Percentiles rank a stretch among this genome's conserved stretches.
phyloP scores from a whole-genome alignment of 345 rosid species.

The Lepidium aucheri region DNA sequence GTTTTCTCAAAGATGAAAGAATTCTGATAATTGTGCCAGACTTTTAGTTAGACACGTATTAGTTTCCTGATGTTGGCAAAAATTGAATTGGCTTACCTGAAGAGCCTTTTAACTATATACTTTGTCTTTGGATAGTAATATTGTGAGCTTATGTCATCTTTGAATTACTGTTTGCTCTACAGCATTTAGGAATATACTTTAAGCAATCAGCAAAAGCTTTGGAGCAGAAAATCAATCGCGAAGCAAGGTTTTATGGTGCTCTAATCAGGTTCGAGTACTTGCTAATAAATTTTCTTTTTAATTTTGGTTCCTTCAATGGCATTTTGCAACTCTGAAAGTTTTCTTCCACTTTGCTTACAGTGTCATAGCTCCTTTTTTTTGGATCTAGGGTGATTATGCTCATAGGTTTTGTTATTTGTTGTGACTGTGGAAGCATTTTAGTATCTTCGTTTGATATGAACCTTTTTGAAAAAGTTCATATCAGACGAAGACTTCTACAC shows the following conservation, averaged over 20 bases:
- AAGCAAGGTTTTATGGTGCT: slow-evolving; percentile 97
- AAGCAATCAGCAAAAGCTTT: slow-evolving; percentile 85
- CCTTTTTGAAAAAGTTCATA: not conserved
- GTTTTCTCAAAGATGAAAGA: not conserved
- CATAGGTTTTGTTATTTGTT: not conserved
- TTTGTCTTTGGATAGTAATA: not conserved
- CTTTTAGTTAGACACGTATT: not conserved
- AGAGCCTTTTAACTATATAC: not conserved
- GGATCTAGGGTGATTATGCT: not conserved
- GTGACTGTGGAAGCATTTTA: not conserved
- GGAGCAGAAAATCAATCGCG: slow-evolving; percentile 72
- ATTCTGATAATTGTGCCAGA: not conserved
- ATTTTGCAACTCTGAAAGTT: not conserved
- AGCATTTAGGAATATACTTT: slow-evolving; percentile 87
- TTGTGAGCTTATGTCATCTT: not conserved
- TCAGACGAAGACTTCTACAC: not conserved
- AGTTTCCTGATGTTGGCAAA: not conserved
- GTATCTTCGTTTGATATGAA: not conserved
- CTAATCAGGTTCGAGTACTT: slow-evolving; percentile 57
- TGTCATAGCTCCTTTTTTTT: not conserved
- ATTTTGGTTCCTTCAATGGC: not conserved
- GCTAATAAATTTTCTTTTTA: not conserved
- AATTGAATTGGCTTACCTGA: not conserved
- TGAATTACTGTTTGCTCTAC: slow-evolving; percentile 16
- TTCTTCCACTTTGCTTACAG: no score